A percentile compares a stretch with the other conserved stretches of the same genome.
phyloP scores from a whole-genome alignment of 345 rosid species.

The Citrus trifoliata region DNA sequence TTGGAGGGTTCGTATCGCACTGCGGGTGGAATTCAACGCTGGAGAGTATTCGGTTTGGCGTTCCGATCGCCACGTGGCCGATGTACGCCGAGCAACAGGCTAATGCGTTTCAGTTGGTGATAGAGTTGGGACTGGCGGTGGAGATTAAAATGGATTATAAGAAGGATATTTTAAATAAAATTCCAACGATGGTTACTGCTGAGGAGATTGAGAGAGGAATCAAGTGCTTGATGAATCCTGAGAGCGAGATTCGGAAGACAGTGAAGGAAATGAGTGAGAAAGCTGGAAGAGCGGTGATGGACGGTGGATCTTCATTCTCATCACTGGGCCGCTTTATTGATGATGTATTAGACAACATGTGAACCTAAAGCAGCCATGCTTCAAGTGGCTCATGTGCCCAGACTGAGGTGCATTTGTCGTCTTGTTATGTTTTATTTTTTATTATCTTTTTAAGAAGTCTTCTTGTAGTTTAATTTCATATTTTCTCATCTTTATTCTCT shows the following conservation, averaged over 20 bases:
- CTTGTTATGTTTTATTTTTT: no score
- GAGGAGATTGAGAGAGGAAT: constrained; percentile 41
- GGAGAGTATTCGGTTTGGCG: constrained; percentile 57
- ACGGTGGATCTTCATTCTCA: constrained; percentile 49
- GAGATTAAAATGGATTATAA: constrained; percentile 39
- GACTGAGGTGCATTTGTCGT: no score
- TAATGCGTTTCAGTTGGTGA: constrained; percentile 47
- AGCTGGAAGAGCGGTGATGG: constrained; percentile 30
- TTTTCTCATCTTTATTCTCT: no score
- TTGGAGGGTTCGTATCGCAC: constrained; percentile 63
- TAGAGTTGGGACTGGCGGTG: constrained; percentile 36
- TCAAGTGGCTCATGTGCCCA: no score
- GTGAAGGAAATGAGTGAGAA: constrained; percentile 27
- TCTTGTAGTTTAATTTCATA: no score
- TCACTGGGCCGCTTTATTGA: constrained; percentile 27
- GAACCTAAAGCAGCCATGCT: no score
- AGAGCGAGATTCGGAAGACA: constrained; percentile 15
- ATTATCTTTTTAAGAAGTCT: no score
- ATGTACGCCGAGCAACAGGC: constrained; percentile 46
- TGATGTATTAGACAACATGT: constrained; percentile 15
- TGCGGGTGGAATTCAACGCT: constrained; percentile 63
- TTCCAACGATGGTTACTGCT: constrained; percentile 7
- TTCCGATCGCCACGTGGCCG: constrained; percentile 54
- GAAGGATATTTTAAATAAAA: background rate
- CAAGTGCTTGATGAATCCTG: constrained; percentile 38